Evolutionary conservation across 1,139 yeast species (phyloP).

Genomic region (Debaryomycetaceae sp.): DNA sequence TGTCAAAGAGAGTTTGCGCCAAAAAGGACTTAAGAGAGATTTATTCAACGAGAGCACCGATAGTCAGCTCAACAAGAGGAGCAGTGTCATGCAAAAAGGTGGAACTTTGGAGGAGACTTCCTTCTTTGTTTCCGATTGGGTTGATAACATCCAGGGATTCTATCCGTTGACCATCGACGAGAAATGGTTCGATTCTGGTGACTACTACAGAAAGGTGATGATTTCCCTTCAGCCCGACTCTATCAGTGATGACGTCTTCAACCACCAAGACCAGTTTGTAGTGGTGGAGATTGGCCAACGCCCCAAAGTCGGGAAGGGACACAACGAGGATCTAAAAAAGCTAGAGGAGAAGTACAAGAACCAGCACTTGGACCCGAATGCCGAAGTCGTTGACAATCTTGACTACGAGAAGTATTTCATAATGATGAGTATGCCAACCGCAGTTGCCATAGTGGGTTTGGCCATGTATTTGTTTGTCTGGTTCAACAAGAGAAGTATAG

Average conservation of each 20-base stretch:
- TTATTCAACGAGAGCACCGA: slow-evolving; percentile 1
- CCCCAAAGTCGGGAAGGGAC: slow-evolving; percentile 57
- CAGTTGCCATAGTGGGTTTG: slow-evolving; percentile 57
- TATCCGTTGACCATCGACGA: slow-evolving; percentile 56
- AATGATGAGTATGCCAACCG: slow-evolving; percentile 67
- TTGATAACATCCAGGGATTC: slow-evolving; percentile 60
- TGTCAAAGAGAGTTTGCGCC: slow-evolving; percentile 51
- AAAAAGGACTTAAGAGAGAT: slow-evolving; percentile 44
- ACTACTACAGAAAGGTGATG: slow-evolving; percentile 45
- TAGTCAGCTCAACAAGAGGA: slow-evolving; percentile 20
- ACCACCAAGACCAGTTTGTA: slow-evolving; percentile 48
- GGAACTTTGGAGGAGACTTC: slow-evolving; percentile 41
- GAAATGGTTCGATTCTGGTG: slow-evolving; percentile 54
- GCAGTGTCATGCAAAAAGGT: slow-evolving; percentile 36
- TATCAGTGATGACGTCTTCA: slow-evolving; percentile 62
- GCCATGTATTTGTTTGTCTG: slow-evolving; percentile 62
- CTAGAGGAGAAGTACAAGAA: slow-evolving; percentile 34
- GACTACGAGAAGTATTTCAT: slow-evolving; percentile 67
- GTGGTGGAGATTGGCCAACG: slow-evolving; percentile 55
- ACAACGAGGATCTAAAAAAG: slow-evolving; percentile 49
- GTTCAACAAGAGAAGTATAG: slow-evolving; percentile 43
- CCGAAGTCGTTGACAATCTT: slow-evolving; percentile 45
- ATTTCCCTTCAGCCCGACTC: slow-evolving; percentile 71
- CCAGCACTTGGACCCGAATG: slow-evolving; percentile 41
- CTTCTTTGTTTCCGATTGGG: slow-evolving; percentile 70